A percentile compares a stretch with the other conserved stretches of the same genome.
These are phyloP conservation scores for Mimosa pudica DNA, from an alignment of 306 rosid species.

Conservation along the genomic window DNA sequence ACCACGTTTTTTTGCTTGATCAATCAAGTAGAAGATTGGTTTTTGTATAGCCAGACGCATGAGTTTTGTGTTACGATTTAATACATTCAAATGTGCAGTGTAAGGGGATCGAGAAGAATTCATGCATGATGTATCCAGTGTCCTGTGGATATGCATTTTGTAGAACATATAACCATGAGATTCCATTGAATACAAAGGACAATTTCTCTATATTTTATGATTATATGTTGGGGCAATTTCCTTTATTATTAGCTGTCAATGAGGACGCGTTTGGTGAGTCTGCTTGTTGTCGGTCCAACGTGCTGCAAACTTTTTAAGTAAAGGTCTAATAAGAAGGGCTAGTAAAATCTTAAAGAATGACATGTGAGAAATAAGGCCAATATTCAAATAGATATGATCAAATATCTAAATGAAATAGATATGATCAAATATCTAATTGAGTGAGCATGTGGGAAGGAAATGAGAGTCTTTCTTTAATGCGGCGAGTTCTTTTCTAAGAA, in stretches of 20 bases:
- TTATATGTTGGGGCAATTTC: neutral
- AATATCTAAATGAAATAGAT: neutral
- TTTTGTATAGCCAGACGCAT: slow-evolving; percentile 24
- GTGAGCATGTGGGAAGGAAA: neutral
- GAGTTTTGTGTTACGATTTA: slow-evolving; percentile 23
- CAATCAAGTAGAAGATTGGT: slow-evolving; percentile 28
- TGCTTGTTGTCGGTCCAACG: neutral
- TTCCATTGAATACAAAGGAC: slow-evolving; percentile 16
- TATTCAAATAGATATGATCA: neutral
- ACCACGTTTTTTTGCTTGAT: neutral
- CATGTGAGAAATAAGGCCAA: slow-evolving; percentile 1
- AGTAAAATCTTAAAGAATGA: neutral
- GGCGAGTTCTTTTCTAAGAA: neutral
- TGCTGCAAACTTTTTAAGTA: neutral
- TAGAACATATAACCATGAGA: slow-evolving; percentile 7
- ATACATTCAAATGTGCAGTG: slow-evolving; percentile 42
- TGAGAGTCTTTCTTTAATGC: neutral
- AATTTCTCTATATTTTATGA: neutral
- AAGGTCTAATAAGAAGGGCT: neutral
- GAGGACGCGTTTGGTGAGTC: neutral
- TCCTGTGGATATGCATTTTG: neutral
- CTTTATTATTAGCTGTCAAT: neutral
- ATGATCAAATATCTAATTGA: neutral
- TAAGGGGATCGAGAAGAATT: slow-evolving; percentile 31
- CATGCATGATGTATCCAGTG: slow-evolving; percentile 33